Base-by-base conservation (phyloP, 345 rosid species). In the Lumnitzera racemosa region DNA sequence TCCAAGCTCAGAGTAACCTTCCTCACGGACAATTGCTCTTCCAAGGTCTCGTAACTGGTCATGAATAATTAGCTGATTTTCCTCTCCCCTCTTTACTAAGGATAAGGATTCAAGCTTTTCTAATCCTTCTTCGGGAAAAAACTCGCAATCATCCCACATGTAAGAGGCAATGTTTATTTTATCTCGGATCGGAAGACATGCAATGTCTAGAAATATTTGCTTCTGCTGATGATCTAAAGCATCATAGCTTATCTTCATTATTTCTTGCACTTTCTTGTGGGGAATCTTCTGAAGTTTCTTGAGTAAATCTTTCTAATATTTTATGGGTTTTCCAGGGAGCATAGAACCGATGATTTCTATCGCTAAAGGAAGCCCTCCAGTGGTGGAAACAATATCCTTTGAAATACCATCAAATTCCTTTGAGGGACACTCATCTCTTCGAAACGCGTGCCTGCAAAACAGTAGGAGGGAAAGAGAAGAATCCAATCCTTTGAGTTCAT, bases 281-380 rank as follows among this genome's bases (percentile, higher is more conserved):
- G 50, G 58, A 15, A 12, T 11, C 15, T 52, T 17, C 36, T 13
- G 41, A 23, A 53, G 53, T 27, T 62, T 53, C 29, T 14, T 24
- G 4, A 51, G 2, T 17, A 24, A 16, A 17, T 62, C 65, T 29
- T 51, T 2, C 65, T 58, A 62, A 13, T 17, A 13, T n/a, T 6
- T 23, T 9, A 25, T 20, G 2, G 1, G 11, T 23, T 53, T 53
- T 12, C 15, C 9, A 20, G 0, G 11, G 1, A 61, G 51, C 31
- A 23, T 13, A 10, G 69, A 64, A 23, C 65, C 73, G 47, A 64
- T 2, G 27, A 59, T 17, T 7, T 1, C 24, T 8, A 70, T 48
- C 25, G 65, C 68, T 36, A 70, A 48, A 6, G 73, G 73, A 59
- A 63, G 69, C 13, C 69, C 63, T 20, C 61, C 54, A 43, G 57